Evolutionary conservation across 78 protist genomes (phyloP).

Genomic region (Dictyostelium purpureum): DNA sequence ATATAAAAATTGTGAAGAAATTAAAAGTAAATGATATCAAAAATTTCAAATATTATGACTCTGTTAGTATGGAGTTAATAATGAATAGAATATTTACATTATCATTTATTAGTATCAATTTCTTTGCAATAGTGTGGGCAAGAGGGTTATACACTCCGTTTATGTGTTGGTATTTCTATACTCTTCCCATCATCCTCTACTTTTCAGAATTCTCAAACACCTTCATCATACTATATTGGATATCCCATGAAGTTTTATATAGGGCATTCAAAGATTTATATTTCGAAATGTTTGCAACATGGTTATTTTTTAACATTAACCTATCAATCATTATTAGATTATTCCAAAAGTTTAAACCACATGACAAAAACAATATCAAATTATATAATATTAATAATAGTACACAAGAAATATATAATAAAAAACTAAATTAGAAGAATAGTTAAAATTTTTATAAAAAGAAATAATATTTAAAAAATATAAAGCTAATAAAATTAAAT

Average conservation of each 20-base stretch:
- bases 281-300: slow-evolving; percentile 43
- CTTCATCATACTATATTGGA: slow-evolving; percentile 17
- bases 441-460: too few relatives aligned
- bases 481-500: too few relatives aligned
- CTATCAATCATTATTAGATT: slow-evolving; percentile 2
- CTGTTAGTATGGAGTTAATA: neutral
- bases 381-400: too few relatives aligned
- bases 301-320: slow-evolving; percentile 20
- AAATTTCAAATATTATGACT: neutral
- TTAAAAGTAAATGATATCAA: neutral
- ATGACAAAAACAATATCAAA: too few relatives aligned
- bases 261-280: slow-evolving; percentile 38
- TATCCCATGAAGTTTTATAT: slow-evolving; percentile 67
- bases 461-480: too few relatives aligned
- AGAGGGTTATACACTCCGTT: slow-evolving; percentile 83
- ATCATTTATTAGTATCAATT: slow-evolving; percentile 31
- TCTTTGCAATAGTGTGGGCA: slow-evolving; percentile 58
- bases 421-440: too few relatives aligned
- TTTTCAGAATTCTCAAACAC: slow-evolving; percentile 9
- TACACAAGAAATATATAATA: too few relatives aligned
- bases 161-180: slow-evolving; percentile 84
- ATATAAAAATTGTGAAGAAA: neutral
- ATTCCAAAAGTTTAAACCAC: too few relatives aligned
- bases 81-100: neutral
- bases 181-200: slow-evolving; percentile 22